These are phyloP conservation scores for Thielaviopsis euricoi DNA, from an alignment of 2,329 filamentous ascomycete species.

Conservation along the genomic window DNA sequence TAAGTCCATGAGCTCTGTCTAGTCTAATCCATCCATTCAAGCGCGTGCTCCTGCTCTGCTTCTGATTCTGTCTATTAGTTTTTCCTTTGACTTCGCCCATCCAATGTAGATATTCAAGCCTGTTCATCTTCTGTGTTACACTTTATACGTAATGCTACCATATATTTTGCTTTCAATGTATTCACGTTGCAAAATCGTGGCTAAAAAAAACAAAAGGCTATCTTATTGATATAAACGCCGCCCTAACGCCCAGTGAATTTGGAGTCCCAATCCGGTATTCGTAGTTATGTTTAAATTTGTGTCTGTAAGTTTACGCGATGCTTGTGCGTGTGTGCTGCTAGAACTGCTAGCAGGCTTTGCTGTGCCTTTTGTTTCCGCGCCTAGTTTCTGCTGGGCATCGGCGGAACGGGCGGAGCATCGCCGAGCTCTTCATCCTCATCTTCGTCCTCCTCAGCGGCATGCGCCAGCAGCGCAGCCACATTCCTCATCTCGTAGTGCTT, in stretches of 20 bases:
- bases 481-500: constrained; percentile 98
- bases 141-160: background rate
- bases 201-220: too few species aligned
- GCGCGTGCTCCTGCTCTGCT: background rate
- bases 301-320: background rate
- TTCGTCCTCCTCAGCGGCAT: constrained; percentile 50
- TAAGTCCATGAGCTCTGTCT: constrained; percentile 21
- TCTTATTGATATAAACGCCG: constrained; percentile 4
- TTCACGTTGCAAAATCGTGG: background rate
- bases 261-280: background rate
- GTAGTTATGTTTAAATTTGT: background rate
- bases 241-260: constrained; percentile 6
- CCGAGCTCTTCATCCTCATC: constrained; percentile 45
- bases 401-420: constrained; percentile 25
- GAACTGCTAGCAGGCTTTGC: constrained; percentile 8
- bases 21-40: background rate
- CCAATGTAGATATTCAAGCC: background rate
- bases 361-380: background rate
- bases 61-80: background rate
- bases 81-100: background rate
- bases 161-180: background rate
- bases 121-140: background rate
- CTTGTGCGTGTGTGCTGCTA: background rate
- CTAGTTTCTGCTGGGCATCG: constrained; percentile 20
- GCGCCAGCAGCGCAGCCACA: constrained; percentile 72